Percentiles rank a stretch among this genome's conserved stretches.
Evolutionary conservation across 345 rosid genomes (phyloP).

Genomic region (Dipteronia dyeriana): DNA sequence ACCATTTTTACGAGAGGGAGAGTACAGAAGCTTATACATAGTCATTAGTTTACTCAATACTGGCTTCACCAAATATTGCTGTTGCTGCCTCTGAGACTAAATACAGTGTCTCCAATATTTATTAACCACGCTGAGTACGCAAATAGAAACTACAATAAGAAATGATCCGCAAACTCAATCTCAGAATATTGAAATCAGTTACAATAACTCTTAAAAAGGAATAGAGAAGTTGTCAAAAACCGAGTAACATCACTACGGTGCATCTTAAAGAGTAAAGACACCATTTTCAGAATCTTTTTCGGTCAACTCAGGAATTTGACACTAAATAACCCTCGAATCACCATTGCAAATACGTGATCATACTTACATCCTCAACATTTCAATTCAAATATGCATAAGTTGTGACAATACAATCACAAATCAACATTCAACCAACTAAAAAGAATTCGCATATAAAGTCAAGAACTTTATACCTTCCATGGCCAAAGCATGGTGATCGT

Average conservation of each 20-base stretch:
- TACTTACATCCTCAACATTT: background rate
- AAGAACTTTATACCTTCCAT: too few species aligned
- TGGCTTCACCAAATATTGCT: constrained; percentile 98
- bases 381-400: too few species aligned
- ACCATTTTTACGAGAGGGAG: background rate
- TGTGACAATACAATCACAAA: too few species aligned
- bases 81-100: constrained; percentile 98
- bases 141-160: constrained; percentile 42
- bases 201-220: background rate
- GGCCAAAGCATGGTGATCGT: too few species aligned
- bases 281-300: too few species aligned
- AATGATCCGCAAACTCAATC: constrained; percentile 27
- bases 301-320: too few species aligned
- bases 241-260: constrained; percentile 85
- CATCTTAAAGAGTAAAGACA: too few species aligned
- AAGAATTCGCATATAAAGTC: too few species aligned
- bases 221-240: constrained; percentile 53
- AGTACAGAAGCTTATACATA: constrained; percentile 32
- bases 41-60: constrained; percentile 89
- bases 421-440: too few species aligned
- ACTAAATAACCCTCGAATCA: background rate
- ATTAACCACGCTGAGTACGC: constrained; percentile 54
- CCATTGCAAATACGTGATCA: too few species aligned
- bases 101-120: constrained; percentile 98
- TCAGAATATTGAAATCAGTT: constrained; percentile 11